Evolutionary conservation across 345 rosid species (phyloP), one percentile per base, ranked within the genome.

Genomic region (Jatropha curcas): DNA sequence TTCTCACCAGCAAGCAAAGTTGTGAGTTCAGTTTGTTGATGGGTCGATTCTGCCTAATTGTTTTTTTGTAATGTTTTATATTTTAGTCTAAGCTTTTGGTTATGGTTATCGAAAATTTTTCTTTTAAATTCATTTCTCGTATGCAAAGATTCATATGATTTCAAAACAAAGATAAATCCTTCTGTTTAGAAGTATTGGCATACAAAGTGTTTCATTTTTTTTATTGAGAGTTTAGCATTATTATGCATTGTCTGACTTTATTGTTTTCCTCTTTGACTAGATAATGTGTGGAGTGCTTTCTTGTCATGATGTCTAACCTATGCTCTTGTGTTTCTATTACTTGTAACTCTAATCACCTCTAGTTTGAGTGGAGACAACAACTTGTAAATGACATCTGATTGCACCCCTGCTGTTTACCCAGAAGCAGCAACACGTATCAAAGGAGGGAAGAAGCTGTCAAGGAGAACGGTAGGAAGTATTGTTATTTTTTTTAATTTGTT

Each of bases 291-390:
- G 81, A 59, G 82, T 80, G 70, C 64, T n/a, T 56, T 39, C n/a
- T 39, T 64, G 28, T 76, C 45, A 83, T 63, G 24, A 94, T 94
- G 94, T 86, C 94, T 51, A 90, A 74, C 92, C 93, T 27, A 83
- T 94, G 82, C 30, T 94, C 90, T 94, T 0, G 93, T 88, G 20
- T 94, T 88, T 80, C 85, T 94, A 39, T 83, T 92, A 73, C 77
- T 94, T 14, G 75, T 89, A 80, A 90, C 92, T 51, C 86, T 94
- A 53, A 87, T 90, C 50, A 92, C 98, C 25, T 92, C 93, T 65
- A 90, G 62, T 94, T 94, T 67, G 98, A 94, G 75, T 94, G 98
- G 98, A 89, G 90, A 71, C 96, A 92, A 74, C 96, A 86, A 43
- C 89, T 92, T 53, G 83, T 91, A 71, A 79, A 57, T 27, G 98